Conservation (phyloP, 1,139 yeast genomes). For the Maudiozyma humilis region DNA sequence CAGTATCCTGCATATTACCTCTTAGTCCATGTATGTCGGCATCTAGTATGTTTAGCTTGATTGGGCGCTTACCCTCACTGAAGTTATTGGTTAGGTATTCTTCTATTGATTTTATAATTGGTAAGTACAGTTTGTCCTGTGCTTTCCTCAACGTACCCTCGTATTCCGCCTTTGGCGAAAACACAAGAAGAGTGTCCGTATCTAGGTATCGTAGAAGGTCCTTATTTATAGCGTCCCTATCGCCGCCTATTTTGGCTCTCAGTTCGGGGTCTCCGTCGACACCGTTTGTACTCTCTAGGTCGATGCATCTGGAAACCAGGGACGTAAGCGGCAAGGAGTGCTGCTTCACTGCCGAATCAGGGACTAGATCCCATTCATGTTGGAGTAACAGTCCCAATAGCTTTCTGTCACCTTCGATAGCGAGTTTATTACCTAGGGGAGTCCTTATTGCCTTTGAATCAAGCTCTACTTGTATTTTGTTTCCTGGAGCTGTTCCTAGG, state of each 20-base stretch:
- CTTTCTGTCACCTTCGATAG: constrained; percentile 53
- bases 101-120: constrained; percentile 63
- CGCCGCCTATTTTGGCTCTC: constrained; percentile 50
- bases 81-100: constrained; percentile 45
- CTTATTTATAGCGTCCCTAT: constrained; percentile 44
- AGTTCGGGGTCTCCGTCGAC: constrained; percentile 38
- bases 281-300: constrained; percentile 36
- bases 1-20: constrained; percentile 64
- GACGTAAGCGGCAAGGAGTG: constrained; percentile 83
- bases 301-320: constrained; percentile 77
- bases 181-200: constrained; percentile 84
- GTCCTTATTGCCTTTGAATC: constrained; percentile 76
- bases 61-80: constrained; percentile 21
- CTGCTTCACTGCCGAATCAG: constrained; percentile 65
- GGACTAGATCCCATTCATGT: constrained; percentile 81
- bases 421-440: constrained; percentile 66
- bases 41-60: constrained; percentile 55
- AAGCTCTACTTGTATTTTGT: constrained; percentile 47
- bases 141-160: constrained; percentile 70
- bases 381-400: constrained; percentile 65
- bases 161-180: constrained; percentile 74
- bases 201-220: constrained; percentile 73
- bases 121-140: constrained; percentile 70
- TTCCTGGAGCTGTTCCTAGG: constrained; percentile 29
- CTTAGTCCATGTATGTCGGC: constrained; percentile 72